phyloP scores from a whole-genome alignment of 2,329 filamentous ascomycete species.

The Paecilomyces variotii region DNA sequence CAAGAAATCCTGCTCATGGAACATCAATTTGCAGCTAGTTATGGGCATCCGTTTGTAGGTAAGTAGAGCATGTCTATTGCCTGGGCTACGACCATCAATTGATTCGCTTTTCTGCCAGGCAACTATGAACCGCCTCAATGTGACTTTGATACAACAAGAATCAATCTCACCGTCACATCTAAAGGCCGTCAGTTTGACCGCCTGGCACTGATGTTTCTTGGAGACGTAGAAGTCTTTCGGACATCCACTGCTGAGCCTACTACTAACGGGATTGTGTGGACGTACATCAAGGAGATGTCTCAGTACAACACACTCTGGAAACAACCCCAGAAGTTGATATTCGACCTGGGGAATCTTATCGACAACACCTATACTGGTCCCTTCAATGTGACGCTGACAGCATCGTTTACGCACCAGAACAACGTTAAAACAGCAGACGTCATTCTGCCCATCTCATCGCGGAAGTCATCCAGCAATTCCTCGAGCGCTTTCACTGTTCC shows the following conservation, averaged over 20 bases:
- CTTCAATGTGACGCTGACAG: slow-evolving; percentile 67
- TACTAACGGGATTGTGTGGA: slow-evolving; percentile 62
- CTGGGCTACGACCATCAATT: neutral
- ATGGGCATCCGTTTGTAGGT: slow-evolving; percentile 67
- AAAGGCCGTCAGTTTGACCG: slow-evolving; percentile 69
- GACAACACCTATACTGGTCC: slow-evolving; percentile 62
- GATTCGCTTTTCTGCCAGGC: slow-evolving; percentile 34
- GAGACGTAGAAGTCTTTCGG: slow-evolving; percentile 71
- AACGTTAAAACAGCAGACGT: slow-evolving; percentile 47
- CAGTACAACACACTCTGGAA: slow-evolving; percentile 62
- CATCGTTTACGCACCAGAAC: slow-evolving; percentile 56
- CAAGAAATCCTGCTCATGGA: slow-evolving; percentile 54
- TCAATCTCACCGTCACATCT: slow-evolving; percentile 69
- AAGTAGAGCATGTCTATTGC: slow-evolving; percentile 20
- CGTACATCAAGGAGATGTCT: slow-evolving; percentile 71
- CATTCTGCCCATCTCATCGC: slow-evolving; percentile 54
- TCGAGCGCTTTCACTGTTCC: slow-evolving; percentile 64
- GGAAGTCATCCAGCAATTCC: slow-evolving; percentile 31
- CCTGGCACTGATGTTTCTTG: slow-evolving; percentile 66
- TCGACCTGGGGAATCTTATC: slow-evolving; percentile 69
- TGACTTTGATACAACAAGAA: slow-evolving; percentile 63
- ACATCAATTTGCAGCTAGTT: slow-evolving; percentile 63
- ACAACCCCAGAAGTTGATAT: slow-evolving; percentile 63
- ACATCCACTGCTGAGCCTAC: slow-evolving; percentile 78
- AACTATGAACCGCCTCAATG: slow-evolving; percentile 60